Percentiles rank a stretch among this genome's conserved stretches.
These are phyloP conservation scores for Pseudocercospora ulei DNA, from an alignment of 2,329 filamentous ascomycete species.

Conservation along the genomic window DNA sequence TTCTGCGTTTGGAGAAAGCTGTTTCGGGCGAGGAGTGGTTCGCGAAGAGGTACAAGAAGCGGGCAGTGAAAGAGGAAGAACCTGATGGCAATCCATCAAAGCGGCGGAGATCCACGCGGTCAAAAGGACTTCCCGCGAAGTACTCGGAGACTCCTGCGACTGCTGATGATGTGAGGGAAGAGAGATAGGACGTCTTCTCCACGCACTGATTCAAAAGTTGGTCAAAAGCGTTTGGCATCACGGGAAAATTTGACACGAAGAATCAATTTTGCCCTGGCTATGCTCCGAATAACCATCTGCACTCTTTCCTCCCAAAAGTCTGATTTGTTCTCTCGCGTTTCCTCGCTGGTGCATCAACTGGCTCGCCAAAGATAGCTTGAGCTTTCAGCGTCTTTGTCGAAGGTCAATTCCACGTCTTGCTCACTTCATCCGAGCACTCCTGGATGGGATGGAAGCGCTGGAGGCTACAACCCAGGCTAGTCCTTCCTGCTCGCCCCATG, in stretches of 20 bases:
- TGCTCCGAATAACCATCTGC: constrained; percentile 27
- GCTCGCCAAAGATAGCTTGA: constrained; percentile 62
- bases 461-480: constrained; percentile 28
- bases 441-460: constrained; percentile 30
- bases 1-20: constrained; percentile 6
- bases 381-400: constrained; percentile 63
- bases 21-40: constrained; percentile 5
- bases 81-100: not conserved
- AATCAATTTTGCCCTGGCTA: constrained; percentile 1
- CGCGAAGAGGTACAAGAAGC: constrained; percentile 1
- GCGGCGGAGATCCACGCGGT: constrained; percentile 6
- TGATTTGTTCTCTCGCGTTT: constrained; percentile 29
- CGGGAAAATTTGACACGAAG: not conserved
- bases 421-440: constrained; percentile 20
- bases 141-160: not conserved
- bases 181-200: not conserved
- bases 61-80: not conserved
- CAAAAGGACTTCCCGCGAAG: not conserved
- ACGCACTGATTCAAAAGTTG: constrained; percentile 4
- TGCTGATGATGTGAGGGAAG: constrained; percentile 4
- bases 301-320: constrained; percentile 29
- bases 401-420: constrained; percentile 55
- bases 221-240: constrained; percentile 3
- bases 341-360: constrained; percentile 20
- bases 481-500: constrained; percentile 26